Conservation (phyloP, 805 yeast genomes). For the Middelhovenomyces tepae region DNA sequence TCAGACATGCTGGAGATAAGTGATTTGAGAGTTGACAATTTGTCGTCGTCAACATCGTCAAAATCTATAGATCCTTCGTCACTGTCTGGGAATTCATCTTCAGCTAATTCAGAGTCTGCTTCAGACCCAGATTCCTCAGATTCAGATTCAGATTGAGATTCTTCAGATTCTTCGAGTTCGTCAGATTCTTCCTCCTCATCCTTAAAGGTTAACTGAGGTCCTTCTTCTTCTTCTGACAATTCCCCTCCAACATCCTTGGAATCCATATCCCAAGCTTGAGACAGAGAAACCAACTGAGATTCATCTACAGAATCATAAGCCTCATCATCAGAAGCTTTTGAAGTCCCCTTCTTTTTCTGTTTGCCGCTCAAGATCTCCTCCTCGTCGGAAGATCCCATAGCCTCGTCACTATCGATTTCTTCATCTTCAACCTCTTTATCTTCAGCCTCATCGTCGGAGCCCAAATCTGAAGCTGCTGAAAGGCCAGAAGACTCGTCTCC, state of each 20-base stretch:
- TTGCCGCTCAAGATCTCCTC: slow-evolving; percentile 3
- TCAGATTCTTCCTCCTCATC: slow-evolving; percentile 3
- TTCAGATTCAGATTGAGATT: slow-evolving; percentile 13
- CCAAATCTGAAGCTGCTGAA: slow-evolving; percentile 5
- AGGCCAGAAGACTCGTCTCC: slow-evolving; percentile 16
- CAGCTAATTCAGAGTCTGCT: slow-evolving; percentile 22
- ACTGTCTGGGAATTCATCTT: slow-evolving; percentile 15
- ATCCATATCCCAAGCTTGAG: slow-evolving; percentile 87
- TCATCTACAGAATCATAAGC: slow-evolving; percentile 75
- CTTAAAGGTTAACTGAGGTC: slow-evolving; percentile 2
- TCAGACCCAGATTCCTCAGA: slow-evolving; percentile 19
- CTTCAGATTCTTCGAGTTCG: slow-evolving; percentile 11
- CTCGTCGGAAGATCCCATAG: slow-evolving; percentile 59
- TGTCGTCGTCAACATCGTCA: slow-evolving; percentile 39
- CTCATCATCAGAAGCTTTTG: slow-evolving; percentile 41
- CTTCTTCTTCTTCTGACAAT: no score
- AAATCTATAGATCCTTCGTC: slow-evolving; percentile 34
- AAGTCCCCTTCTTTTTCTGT: background rate
- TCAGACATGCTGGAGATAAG: slow-evolving; percentile 22
- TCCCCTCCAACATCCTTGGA: slow-evolving; percentile 39
- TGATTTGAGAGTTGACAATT: slow-evolving; percentile 37
- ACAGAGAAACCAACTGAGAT: slow-evolving; percentile 59
- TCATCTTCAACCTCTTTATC: slow-evolving; percentile 30
- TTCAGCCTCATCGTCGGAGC: slow-evolving; percentile 22
- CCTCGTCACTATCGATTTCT: slow-evolving; percentile 77